Evolutionary conservation across 139 green algal species (phyloP).

Genomic region (Chlamydomonas applanata): DNA sequence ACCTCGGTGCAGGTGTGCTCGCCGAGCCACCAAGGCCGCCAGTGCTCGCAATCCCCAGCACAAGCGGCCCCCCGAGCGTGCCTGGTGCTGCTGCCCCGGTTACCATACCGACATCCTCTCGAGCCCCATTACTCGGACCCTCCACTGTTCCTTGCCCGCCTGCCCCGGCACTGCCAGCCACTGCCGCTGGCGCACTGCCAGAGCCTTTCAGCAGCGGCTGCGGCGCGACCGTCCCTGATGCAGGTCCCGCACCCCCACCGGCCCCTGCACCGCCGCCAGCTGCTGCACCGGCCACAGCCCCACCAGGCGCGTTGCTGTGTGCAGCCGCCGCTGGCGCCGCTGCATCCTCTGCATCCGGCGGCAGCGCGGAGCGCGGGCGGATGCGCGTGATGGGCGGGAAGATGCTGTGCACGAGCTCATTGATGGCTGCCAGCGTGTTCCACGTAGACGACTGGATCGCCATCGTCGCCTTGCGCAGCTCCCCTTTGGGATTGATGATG

Average conservation of each 20-base stretch:
- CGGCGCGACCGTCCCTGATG: too few species aligned
- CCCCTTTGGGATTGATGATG: conserved; percentile 89
- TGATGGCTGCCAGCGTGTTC: conserved; percentile 60
- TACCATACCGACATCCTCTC: too few species aligned
- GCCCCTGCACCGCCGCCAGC: not conserved
- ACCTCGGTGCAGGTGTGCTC: not conserved
- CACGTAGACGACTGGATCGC: conserved; percentile 34
- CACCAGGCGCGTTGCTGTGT: not conserved
- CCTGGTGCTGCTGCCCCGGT: too few species aligned
- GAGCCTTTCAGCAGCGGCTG: too few species aligned
- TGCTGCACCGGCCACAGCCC: not conserved
- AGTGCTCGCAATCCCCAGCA: too few species aligned
- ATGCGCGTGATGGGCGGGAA: conserved; percentile 54
- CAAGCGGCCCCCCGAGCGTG: too few species aligned
- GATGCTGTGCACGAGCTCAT: conserved; percentile 69
- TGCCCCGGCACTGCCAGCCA: too few species aligned
- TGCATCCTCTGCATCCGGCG: not conserved
- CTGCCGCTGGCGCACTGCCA: too few species aligned
- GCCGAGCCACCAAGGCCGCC: too few species aligned
- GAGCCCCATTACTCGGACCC: too few species aligned
- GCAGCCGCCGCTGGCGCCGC: not conserved
- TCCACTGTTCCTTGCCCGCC: too few species aligned
- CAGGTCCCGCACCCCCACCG: too few species aligned
- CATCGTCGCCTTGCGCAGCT: conserved; percentile 34
- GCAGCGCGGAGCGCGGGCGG: not conserved